phyloP scores from a whole-genome alignment of 441 rosid genomes.

The Erodium chrysanthum region DNA sequence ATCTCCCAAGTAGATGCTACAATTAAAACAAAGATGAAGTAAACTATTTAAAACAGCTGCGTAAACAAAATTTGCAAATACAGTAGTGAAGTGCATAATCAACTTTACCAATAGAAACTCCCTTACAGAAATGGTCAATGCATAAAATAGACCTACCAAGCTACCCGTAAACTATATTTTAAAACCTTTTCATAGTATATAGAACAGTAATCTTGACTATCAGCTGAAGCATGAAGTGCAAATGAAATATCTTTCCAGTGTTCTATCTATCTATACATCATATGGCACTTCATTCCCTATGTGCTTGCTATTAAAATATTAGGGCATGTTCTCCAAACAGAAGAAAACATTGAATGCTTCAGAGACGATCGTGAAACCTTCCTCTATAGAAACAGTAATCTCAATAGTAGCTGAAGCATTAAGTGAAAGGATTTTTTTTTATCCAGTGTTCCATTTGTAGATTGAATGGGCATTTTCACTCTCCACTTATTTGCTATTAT shows the following conservation, averaged over 20 bases:
- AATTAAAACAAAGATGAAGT: constrained; percentile 20
- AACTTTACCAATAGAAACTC: not conserved
- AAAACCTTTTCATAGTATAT: not conserved
- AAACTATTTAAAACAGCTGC: constrained; percentile 9
- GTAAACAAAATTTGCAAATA: not conserved
- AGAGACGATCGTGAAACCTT: not conserved
- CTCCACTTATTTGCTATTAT: not conserved
- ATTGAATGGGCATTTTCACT: not conserved
- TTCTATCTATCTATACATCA: not conserved
- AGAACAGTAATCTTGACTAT: not conserved
- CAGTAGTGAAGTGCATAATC: constrained; percentile 8
- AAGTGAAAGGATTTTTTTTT: not conserved
- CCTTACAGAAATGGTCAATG: not conserved
- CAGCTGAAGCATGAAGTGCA: constrained; percentile 3
- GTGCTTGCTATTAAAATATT: not conserved
- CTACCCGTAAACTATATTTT: constrained; percentile 4
- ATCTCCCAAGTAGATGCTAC: constrained; percentile 98
- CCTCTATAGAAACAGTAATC: not conserved
- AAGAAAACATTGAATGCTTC: not conserved
- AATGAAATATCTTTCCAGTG: not conserved
- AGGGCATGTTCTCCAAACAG: not conserved
- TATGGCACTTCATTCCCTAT: not conserved
- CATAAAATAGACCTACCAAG: not conserved
- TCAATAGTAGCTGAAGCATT: not conserved
- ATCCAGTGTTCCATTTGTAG: not conserved